A percentile compares a stretch with the other conserved stretches of the same genome.
phyloP scores from a whole-genome alignment of 257 asterid genomes.

The Przewalskia tangutica region DNA sequence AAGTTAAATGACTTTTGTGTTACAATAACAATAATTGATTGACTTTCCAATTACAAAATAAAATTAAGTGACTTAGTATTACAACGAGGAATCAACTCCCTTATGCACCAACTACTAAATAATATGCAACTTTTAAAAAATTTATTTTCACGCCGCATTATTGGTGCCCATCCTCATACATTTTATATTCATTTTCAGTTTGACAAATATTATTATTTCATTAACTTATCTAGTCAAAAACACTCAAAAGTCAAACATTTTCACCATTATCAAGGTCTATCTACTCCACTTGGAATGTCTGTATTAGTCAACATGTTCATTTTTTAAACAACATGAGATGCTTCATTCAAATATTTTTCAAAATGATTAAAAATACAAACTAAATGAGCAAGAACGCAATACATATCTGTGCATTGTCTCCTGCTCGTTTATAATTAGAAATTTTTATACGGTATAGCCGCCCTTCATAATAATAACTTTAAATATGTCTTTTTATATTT shows the following conservation, averaged over 20 bases:
- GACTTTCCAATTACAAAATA: no score
- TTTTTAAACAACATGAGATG: constrained; percentile 13
- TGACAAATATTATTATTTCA: not conserved
- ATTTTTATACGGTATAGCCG: no score
- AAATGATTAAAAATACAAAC: not conserved
- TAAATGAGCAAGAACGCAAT: not conserved
- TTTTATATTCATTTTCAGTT: not conserved
- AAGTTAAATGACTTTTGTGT: no score
- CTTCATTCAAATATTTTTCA: not conserved
- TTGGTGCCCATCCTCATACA: not conserved
- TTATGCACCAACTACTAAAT: not conserved
- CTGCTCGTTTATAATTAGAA: not conserved
- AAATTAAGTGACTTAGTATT: no score
- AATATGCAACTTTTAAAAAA: not conserved
- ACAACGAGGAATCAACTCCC: no score
- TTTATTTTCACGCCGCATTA: not conserved
- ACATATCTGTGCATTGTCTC: not conserved
- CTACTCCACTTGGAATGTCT: constrained; percentile 59
- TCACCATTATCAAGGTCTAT: constrained; percentile 37
- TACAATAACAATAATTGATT: no score
- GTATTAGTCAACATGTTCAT: constrained; percentile 28
- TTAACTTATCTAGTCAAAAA: not conserved
- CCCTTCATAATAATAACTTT: not conserved
- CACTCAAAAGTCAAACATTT: constrained; percentile 39
- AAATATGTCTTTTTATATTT: no score